Evolutionary conservation across 441 rosid species (phyloP).

Genomic region (Geranium incanum): DNA sequence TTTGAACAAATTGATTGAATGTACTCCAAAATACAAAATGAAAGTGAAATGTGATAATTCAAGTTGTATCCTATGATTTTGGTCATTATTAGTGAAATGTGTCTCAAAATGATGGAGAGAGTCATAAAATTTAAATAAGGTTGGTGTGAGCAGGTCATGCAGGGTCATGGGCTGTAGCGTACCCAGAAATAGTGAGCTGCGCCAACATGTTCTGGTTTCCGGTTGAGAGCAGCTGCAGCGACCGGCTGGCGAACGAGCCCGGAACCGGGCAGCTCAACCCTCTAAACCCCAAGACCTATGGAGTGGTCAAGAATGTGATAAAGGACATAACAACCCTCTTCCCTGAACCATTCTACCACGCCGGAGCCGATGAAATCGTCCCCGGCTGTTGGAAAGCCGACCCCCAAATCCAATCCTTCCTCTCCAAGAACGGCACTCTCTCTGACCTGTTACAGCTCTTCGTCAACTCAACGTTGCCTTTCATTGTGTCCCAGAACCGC

Average conservation of each 20-base stretch:
- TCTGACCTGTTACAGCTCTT: conserved; percentile 56
- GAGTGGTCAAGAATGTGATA: conserved; percentile 53
- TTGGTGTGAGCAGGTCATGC: conserved; percentile 47
- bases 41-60: too few species aligned
- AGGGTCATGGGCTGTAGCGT: conserved; percentile 81
- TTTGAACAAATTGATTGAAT: too few species aligned
- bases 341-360: conserved; percentile 69
- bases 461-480: conserved; percentile 46
- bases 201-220: conserved; percentile 86
- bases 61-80: too few species aligned
- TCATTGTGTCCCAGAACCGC: conserved; percentile 52
- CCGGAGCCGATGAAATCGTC: conserved; percentile 59
- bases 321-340: conserved; percentile 37
- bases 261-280: conserved; percentile 88
- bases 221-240: conserved; percentile 45
- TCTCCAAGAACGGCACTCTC: conserved; percentile 51
- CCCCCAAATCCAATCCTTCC: conserved; percentile 44
- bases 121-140: too few species aligned
- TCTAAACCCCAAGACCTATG: conserved; percentile 52
- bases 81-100: too few species aligned
- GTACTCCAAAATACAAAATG: too few species aligned
- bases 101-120: too few species aligned
- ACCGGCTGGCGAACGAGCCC: conserved; percentile 71
- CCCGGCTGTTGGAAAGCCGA: conserved; percentile 79
- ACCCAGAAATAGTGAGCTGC: conserved; percentile 71